Base-by-base conservation (phyloP, 805 yeast genomes). In the Candida orba region DNA sequence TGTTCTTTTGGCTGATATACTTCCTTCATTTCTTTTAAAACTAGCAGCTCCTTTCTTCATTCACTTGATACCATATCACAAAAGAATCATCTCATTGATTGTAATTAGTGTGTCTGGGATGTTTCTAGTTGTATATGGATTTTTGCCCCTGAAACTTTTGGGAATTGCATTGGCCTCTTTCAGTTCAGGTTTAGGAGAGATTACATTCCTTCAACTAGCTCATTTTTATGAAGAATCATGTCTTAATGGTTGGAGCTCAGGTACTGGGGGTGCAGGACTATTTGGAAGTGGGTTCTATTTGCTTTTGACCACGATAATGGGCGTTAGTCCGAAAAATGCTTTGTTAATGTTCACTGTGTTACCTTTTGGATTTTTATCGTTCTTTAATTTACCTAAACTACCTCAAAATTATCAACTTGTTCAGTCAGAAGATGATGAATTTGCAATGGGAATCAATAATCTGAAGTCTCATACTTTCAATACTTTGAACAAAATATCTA, bases 251-350 rank as follows among this genome's bases (percentile, higher is more conserved):
- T 91, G 95, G 78, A 84, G 95, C 18, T 76, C 89, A 8, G 99
- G 99, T 1, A 91, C 98, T 0, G 98, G 99, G 4, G 95, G 88
- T 17, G 98, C 99, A 1, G 99, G 99, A 0, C 61, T 91, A 6
- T 73, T 77, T 17, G 99, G 98, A 0, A 78, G 90, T 41, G 85
- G 84, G 42, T 57, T 75, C 13, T 90, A 77, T 56, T 55, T 91
- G 72, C 51, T 83, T 1, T 48, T 86, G 53, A 91, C 97, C 0
- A 82, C 91, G 1, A 65, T 88, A 56, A 39, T 85, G 20, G 70
- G 76, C 1, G 45, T 87, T 2, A 62, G 75, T 7, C 79, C 85
- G 0, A 68, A 68, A 46, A 45, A 68, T 1, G 68, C 86, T 0
- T 67, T 91, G 34, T 57, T 83, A 13, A 20, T 76, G 22, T 89